phyloP scores from a whole-genome alignment of 2,329 filamentous ascomycete species.

The Penicillium sp. region DNA sequence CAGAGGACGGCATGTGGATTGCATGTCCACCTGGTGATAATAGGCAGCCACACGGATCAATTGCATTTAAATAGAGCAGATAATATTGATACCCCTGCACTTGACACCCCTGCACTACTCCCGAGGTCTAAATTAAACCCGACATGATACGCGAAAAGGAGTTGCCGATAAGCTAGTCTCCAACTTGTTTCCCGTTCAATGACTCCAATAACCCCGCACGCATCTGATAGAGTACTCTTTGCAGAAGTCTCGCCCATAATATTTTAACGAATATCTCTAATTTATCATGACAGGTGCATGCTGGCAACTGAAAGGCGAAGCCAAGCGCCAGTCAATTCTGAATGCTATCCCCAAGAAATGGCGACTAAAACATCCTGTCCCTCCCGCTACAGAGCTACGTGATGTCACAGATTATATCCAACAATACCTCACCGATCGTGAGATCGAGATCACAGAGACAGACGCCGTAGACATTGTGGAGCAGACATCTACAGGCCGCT shows the following conservation, averaged over 20 bases:
- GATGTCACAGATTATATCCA: slow-evolving; percentile 58
- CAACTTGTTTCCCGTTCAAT: too few relatives aligned
- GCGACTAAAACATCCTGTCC: slow-evolving; percentile 49
- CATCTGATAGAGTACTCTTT: not conserved
- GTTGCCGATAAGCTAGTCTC: not conserved
- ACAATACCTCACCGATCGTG: slow-evolving; percentile 52
- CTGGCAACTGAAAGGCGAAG: slow-evolving; percentile 53
- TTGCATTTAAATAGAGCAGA: not conserved
- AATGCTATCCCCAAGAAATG: slow-evolving; percentile 58
- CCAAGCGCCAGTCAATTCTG: slow-evolving; percentile 55
- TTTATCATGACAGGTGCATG: slow-evolving; percentile 22
- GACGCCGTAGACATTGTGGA: slow-evolving; percentile 57
- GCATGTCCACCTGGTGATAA: not conserved
- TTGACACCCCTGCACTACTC: too few relatives aligned
- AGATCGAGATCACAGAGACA: slow-evolving; percentile 61
- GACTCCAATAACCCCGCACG: slow-evolving; percentile 17
- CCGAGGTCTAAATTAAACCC: not conserved
- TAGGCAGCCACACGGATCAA: not conserved
- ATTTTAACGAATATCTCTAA: not conserved
- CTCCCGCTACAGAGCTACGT: slow-evolving; percentile 51
- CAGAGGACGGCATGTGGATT: not conserved
- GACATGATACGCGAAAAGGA: not conserved
- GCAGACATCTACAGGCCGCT: slow-evolving; percentile 53
- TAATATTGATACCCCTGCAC: not conserved
- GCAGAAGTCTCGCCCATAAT: too few relatives aligned